Evolutionary conservation across 2,329 filamentous ascomycete genomes (phyloP).

Genomic region (Lasiodiplodia sp.): DNA sequence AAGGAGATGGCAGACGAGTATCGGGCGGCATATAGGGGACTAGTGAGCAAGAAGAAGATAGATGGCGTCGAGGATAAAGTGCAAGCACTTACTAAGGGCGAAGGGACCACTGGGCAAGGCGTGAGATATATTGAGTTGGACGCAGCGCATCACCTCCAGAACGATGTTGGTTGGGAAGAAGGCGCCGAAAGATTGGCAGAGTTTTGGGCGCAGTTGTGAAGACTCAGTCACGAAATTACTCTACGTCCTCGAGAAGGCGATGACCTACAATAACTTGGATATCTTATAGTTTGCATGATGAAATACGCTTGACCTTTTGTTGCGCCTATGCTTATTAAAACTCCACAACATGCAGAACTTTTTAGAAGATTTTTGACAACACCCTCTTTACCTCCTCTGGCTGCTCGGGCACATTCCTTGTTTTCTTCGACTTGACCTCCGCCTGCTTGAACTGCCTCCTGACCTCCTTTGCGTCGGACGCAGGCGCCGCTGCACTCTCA

Average conservation of each 20-base stretch:
- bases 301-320: not conserved
- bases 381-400: conserved; percentile 41
- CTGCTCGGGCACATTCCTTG: conserved; percentile 32
- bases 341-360: not conserved
- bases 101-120: conserved; percentile 36
- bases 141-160: conserved; percentile 62
- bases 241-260: not conserved
- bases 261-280: not conserved
- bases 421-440: conserved; percentile 61
- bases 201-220: conserved; percentile 8
- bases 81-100: conserved; percentile 10
- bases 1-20: conserved; percentile 46
- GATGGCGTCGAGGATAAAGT: conserved; percentile 35
- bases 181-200: conserved; percentile 49
- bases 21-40: conserved; percentile 40
- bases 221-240: not conserved
- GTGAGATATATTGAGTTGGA: conserved; percentile 53
- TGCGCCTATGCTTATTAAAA: conserved; percentile 18
- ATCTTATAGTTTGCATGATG: conserved; percentile 8
- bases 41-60: conserved; percentile 43
- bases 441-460: conserved; percentile 72
- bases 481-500: conserved; percentile 49
- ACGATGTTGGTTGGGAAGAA: conserved; percentile 58
- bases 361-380: conserved; percentile 47
- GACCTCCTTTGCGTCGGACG: conserved; percentile 38